These are phyloP conservation scores for Mycena latifolia DNA, from an alignment of 768 basidiomycete genomes.

Conservation along the genomic window DNA sequence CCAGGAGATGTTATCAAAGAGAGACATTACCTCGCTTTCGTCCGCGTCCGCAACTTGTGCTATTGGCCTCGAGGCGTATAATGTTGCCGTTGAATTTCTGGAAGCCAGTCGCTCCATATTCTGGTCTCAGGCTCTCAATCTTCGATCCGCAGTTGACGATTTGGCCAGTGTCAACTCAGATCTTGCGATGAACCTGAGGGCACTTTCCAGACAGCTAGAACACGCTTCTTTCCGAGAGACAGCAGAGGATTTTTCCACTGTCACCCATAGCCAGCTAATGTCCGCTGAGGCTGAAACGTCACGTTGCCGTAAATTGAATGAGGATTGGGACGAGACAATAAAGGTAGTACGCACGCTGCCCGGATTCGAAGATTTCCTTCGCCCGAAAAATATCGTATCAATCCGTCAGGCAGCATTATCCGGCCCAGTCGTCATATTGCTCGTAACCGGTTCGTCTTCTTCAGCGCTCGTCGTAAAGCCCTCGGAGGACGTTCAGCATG, in stretches of 20 bases:
- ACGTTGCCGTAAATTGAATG: constrained; percentile 34
- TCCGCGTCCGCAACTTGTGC: constrained; percentile 6
- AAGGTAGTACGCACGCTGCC: constrained; percentile 26
- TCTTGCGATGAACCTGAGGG: constrained; percentile 16
- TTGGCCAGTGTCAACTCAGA: constrained; percentile 3
- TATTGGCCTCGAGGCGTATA: background rate
- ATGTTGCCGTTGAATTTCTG: constrained; percentile 25
- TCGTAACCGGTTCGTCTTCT: constrained; percentile 21
- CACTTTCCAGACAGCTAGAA: constrained; percentile 1
- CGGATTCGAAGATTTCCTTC: constrained; percentile 40
- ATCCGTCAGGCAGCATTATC: constrained; percentile 6
- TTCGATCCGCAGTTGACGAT: constrained; percentile 10
- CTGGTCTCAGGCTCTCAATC: constrained; percentile 25
- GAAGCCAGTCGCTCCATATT: constrained; percentile 22
- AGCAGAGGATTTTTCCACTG: constrained; percentile 21
- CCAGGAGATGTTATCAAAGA: background rate
- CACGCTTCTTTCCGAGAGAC: constrained; percentile 25
- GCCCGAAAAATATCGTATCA: constrained; percentile 20
- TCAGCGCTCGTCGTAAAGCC: constrained; percentile 27
- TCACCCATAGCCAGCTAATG: constrained; percentile 23
- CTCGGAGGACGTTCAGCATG: background rate
- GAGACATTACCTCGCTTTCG: constrained; percentile 9
- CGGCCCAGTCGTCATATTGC: constrained; percentile 33
- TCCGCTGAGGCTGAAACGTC: constrained; percentile 35
- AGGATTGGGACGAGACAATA: constrained; percentile 37